A percentile compares a stretch with the other conserved stretches of the same genome.
Conservation (phyloP, 257 asterid species). For the Fraxinus excelsior region DNA sequence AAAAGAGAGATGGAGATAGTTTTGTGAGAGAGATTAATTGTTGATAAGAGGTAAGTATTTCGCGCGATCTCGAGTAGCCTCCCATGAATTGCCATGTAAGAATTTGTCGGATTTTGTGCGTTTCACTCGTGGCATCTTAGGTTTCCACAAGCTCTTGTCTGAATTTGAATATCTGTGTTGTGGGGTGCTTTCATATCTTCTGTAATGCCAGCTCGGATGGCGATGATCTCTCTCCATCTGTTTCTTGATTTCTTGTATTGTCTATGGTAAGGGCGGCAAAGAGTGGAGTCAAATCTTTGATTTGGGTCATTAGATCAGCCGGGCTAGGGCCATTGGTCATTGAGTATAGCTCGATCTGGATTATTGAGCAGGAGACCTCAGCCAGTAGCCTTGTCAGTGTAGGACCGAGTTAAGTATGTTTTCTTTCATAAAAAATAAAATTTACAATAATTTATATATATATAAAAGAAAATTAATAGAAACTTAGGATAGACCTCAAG, state of each 20-base stretch:
- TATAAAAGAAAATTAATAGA: too few species aligned
- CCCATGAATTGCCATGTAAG: slow-evolving; percentile 58
- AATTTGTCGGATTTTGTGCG: slow-evolving; percentile 21
- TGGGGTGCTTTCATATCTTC: neutral
- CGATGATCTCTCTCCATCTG: slow-evolving; percentile 30
- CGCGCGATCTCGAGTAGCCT: slow-evolving; percentile 72
- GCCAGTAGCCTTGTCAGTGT: too few species aligned
- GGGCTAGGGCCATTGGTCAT: too few species aligned
- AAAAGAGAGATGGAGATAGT: slow-evolving; percentile 20
- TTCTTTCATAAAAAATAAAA: too few species aligned
- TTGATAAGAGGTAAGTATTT: slow-evolving; percentile 60
- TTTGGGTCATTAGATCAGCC: too few species aligned
- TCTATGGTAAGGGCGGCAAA: too few species aligned
- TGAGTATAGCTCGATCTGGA: too few species aligned
- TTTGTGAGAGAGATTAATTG: slow-evolving; percentile 29
- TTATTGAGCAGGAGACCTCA: too few species aligned
- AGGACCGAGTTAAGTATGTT: too few species aligned
- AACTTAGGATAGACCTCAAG: too few species aligned
- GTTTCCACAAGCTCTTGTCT: slow-evolving; percentile 36
- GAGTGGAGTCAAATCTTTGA: too few species aligned
- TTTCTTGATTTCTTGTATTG: slow-evolving; percentile 8
- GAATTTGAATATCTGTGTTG: neutral
- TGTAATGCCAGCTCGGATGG: slow-evolving; percentile 34
- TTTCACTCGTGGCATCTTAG: slow-evolving; percentile 45
- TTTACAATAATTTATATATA: too few species aligned